Conservation (phyloP, 495 filamentous ascomycete species). For the Aspergillus carlsbadensis region DNA sequence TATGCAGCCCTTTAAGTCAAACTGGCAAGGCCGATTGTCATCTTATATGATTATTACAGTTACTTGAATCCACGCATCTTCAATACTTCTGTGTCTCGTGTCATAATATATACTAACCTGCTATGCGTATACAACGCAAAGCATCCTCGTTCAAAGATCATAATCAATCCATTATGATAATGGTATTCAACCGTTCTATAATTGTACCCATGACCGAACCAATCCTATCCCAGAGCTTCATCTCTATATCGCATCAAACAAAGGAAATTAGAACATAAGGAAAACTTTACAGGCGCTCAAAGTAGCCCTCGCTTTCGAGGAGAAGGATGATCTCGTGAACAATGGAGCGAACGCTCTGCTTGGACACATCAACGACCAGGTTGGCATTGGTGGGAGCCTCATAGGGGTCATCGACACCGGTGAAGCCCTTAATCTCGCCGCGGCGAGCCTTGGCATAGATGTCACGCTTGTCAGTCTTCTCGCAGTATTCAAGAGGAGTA, state of each 20-base stretch:
- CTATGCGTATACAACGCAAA: too few species aligned
- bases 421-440: conserved; percentile 98
- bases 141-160: neutral
- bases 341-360: conserved; percentile 83
- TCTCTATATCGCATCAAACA: conserved; percentile 21
- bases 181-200: conserved; percentile 20
- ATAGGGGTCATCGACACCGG: conserved; percentile 97
- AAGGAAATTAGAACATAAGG: conserved; percentile 19
- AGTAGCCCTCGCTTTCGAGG: conserved; percentile 84
- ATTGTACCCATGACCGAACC: conserved; percentile 6
- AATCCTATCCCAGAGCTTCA: conserved; percentile 10
- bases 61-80: neutral
- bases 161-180: conserved; percentile 3
- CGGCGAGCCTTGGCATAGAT: conserved; percentile 81
- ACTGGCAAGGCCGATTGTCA: too few species aligned
- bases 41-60: too few species aligned
- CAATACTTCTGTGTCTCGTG: neutral
- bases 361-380: conserved; percentile 79
- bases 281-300: conserved; percentile 37
- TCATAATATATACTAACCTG: neutral
- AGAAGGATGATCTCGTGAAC: conserved; percentile 96
- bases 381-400: conserved; percentile 81
- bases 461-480: conserved; percentile 92
- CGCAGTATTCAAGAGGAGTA: conserved; percentile 86
- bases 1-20: too few species aligned